These are phyloP conservation scores for Calocybe cyanea DNA, from an alignment of 768 basidiomycete species.

Conservation along the genomic window DNA sequence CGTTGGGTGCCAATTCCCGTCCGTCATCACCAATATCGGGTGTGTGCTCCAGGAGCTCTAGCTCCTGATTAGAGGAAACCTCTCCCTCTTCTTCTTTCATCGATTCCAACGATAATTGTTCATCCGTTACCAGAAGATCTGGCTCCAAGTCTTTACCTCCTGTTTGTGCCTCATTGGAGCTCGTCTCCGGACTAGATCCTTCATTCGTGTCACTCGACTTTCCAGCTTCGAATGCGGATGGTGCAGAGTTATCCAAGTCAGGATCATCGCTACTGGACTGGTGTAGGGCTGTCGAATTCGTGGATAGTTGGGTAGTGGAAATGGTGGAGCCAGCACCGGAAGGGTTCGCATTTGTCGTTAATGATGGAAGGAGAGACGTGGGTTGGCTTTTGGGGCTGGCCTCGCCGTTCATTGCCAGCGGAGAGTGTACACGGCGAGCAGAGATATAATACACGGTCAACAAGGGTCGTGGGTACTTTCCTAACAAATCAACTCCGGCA, in stretches of 20 bases:
- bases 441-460: slow-evolving; percentile 28
- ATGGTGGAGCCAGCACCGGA: slow-evolving; percentile 26
- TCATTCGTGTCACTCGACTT: neutral
- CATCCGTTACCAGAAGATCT: slow-evolving; percentile 13
- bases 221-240: slow-evolving; percentile 2
- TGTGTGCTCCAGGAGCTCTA: slow-evolving; percentile 45
- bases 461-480: slow-evolving; percentile 38
- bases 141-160: slow-evolving; percentile 18
- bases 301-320: slow-evolving; percentile 16
- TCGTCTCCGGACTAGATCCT: neutral
- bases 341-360: slow-evolving; percentile 22
- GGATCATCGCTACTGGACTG: slow-evolving; percentile 9
- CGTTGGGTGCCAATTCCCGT: slow-evolving; percentile 61
- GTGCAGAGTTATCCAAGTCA: slow-evolving; percentile 7
- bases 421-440: slow-evolving; percentile 18
- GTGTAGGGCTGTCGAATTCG: slow-evolving; percentile 13
- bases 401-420: slow-evolving; percentile 44
- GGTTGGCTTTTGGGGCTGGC: slow-evolving; percentile 26
- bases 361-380: slow-evolving; percentile 27
- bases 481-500: slow-evolving; percentile 18
- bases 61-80: slow-evolving; percentile 35
- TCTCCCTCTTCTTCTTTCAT: slow-evolving; percentile 34
- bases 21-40: slow-evolving; percentile 48
- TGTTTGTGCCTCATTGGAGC: slow-evolving; percentile 2
- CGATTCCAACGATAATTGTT: slow-evolving; percentile 17